Conservation (phyloP, 2,329 filamentous ascomycete genomes). For the Colletotrichum sp. region DNA sequence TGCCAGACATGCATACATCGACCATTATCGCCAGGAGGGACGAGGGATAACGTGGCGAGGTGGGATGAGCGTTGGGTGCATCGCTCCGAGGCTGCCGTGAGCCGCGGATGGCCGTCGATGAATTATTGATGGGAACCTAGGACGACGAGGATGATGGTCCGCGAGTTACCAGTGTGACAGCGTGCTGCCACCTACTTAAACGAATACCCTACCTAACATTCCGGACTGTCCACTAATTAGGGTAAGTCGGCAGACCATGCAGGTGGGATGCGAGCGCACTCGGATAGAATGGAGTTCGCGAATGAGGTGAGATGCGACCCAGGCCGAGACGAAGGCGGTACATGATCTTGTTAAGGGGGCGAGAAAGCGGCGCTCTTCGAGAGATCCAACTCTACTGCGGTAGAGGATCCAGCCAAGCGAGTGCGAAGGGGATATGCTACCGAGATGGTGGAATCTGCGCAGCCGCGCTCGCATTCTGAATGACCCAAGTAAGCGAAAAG, state of each 20-base stretch:
- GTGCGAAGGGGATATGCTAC: background rate
- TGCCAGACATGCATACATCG: conserved; percentile 11
- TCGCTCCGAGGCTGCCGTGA: background rate
- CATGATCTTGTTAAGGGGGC: background rate
- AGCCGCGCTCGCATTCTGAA: background rate
- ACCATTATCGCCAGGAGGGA: background rate
- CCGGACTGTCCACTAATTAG: background rate
- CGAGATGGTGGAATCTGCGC: background rate
- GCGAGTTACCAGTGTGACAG: background rate
- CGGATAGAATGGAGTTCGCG: background rate
- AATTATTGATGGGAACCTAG: background rate
- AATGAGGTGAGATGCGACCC: background rate
- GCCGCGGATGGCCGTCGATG: background rate
- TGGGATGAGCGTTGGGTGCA: background rate
- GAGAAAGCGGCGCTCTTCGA: background rate
- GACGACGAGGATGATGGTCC: background rate
- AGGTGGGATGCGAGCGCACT: background rate
- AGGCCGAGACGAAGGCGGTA: background rate
- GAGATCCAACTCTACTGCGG: background rate
- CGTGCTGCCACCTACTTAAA: background rate
- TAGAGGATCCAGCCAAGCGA: background rate
- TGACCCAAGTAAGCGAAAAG: background rate
- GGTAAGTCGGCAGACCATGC: background rate
- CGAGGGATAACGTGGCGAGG: background rate
- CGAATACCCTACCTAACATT: background rate